These are phyloP conservation scores for Saturnispora zaruensis DNA, from an alignment of 805 yeast genomes.

Conservation along the genomic window DNA sequence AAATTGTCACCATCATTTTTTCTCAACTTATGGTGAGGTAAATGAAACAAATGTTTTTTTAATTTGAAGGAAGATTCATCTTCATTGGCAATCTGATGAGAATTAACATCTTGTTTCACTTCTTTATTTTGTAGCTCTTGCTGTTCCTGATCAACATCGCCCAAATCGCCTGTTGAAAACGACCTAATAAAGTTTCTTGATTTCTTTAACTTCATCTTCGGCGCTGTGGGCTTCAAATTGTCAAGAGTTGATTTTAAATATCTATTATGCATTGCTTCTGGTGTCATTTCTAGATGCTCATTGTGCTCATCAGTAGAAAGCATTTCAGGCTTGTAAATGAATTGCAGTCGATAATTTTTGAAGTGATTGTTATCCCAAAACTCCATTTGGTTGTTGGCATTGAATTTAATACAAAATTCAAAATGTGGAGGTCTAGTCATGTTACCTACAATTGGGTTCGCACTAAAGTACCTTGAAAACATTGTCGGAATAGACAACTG, in stretches of 20 bases:
- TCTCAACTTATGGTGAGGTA: neutral
- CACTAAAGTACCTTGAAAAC: constrained; percentile 24
- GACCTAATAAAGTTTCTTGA: constrained; percentile 21
- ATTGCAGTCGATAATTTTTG: constrained; percentile 49
- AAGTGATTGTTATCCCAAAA: constrained; percentile 71
- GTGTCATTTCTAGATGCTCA: neutral
- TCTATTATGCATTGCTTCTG: constrained; percentile 1
- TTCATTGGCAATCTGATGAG: neutral
- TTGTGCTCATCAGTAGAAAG: neutral
- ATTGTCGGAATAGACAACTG: constrained; percentile 42
- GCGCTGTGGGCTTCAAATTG: neutral
- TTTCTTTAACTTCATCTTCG: constrained; percentile 17
- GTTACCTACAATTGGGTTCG: constrained; percentile 17
- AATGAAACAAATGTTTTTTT: neutral
- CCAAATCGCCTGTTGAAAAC: constrained; percentile 3
- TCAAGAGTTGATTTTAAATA: neutral
- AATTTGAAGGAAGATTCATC: neutral
- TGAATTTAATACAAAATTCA: constrained; percentile 50
- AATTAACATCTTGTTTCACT: neutral
- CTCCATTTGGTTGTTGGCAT: constrained; percentile 36
- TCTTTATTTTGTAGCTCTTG: neutral
- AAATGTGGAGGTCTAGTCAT: constrained; percentile 17
- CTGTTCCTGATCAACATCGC: neutral
- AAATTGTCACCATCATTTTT: neutral
- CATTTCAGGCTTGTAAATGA: constrained; percentile 11